A percentile compares a stretch with the other conserved stretches of the same genome.
Evolutionary conservation across 148 eudicot genomes (phyloP).

Genomic region (Fagopyrum homotropicum): DNA sequence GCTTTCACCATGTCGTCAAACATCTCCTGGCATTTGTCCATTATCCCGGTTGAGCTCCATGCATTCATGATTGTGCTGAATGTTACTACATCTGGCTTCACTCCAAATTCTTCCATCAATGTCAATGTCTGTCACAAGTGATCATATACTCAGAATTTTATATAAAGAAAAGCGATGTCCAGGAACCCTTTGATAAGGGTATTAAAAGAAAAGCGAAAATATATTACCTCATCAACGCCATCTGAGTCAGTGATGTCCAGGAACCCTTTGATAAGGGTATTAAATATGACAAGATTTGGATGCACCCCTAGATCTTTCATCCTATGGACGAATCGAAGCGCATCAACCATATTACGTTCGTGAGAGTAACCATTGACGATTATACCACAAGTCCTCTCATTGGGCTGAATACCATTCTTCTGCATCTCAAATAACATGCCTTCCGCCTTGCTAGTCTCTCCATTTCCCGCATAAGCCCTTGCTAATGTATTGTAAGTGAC

Average conservation of each 20-base stretch:
- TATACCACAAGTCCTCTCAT: conserved; percentile 85
- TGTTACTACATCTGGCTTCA: conserved; percentile 90
- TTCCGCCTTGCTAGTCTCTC: conserved; percentile 73
- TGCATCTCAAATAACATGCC: conserved; percentile 70
- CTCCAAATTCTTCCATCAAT: conserved; percentile 78
- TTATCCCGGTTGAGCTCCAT: conserved; percentile 83
- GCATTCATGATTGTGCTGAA: conserved; percentile 98
- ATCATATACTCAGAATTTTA: background rate
- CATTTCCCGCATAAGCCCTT: conserved; percentile 57
- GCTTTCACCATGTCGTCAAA: conserved; percentile 74
- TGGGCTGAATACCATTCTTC: conserved; percentile 49
- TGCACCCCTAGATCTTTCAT: conserved; percentile 71
- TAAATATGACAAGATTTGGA: conserved; percentile 75
- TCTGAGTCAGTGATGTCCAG: conserved; percentile 54
- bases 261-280: conserved; percentile 81
- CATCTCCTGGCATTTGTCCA: conserved; percentile 70
- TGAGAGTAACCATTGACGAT: conserved; percentile 73
- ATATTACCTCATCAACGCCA: conserved; percentile 88
- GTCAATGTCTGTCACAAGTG: conserved; percentile 41
- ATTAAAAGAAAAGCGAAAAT: background rate
- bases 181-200: conserved; percentile 60
- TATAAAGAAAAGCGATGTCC: conserved; percentile 20
- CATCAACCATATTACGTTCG: conserved; percentile 77
- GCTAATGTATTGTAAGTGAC: conserved; percentile 81
- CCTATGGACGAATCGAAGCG: conserved; percentile 64